phyloP scores from a whole-genome alignment of 108 stramenopile species.

The Cyclostephanos invisitatus region DNA sequence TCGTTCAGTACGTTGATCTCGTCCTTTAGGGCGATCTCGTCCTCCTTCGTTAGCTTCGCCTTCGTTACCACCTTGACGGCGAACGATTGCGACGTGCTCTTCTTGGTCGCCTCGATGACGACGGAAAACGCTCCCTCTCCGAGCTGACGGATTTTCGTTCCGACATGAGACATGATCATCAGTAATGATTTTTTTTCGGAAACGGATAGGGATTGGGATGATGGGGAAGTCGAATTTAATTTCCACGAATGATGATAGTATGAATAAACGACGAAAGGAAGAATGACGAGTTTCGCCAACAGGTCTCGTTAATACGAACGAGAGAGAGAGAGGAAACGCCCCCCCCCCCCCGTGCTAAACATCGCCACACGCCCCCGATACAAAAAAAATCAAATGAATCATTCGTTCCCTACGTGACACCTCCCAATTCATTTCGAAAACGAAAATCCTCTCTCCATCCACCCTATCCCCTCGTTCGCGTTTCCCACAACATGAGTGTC shows the following conservation, averaged over 20 bases:
- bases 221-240: background rate
- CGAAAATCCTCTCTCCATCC: background rate
- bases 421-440: too few species aligned
- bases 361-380: too few species aligned
- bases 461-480: background rate
- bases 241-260: too few species aligned
- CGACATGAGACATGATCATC: too few species aligned
- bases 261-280: too few species aligned
- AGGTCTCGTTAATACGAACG: too few species aligned
- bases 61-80: conserved; percentile 88
- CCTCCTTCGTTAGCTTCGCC: conserved; percentile 78
- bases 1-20: conserved; percentile 46
- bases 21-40: conserved; percentile 81
- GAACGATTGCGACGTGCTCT: conserved; percentile 57
- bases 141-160: too few species aligned
- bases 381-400: too few species aligned
- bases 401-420: too few species aligned
- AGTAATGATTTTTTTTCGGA: background rate
- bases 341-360: too few species aligned
- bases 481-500: background rate
- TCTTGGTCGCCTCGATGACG: conserved; percentile 47
- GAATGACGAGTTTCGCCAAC: too few species aligned
- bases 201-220: background rate
- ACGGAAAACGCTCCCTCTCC: conserved; percentile 55
- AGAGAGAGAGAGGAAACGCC: too few species aligned